Evolutionary conservation across 371 early-diverging fungal genomes (phyloP), one percentile per base, ranked within the genome.

Genomic region (Mortierella polycephala): DNA sequence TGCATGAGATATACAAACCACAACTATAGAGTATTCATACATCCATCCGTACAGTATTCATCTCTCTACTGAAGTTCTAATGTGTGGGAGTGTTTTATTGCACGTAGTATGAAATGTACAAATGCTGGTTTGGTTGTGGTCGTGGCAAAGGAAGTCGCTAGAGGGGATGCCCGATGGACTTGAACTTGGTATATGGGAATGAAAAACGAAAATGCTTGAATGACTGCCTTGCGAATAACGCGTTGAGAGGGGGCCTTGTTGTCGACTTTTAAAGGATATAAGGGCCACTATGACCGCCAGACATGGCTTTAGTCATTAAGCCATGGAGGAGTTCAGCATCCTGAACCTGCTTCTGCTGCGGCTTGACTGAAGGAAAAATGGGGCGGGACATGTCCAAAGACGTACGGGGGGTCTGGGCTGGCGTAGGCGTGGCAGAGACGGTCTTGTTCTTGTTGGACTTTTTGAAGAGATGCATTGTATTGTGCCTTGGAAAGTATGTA

Each of bases 371-470:
- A 6, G 23, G 21, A 30, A 30, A 18, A 47, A 6, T 39, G 12
- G 52, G 58, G 20, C 67, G 58, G 23, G 62, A n/a, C 45, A 16
- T 52, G 20, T 72, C 60, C 49, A 72, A 16, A 13, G 63, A 72
- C 13, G 51, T 37, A 42, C 63, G 72, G 10, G 63, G 73, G 1
- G 67, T 72, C 23, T 57, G 57, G n/a, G 37, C 58, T 9, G 67
- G 73, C 8, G 62, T 64, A 13, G 49, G 12, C 14, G 49, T 59
- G 30, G 61, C 55, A 11, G 67, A 66, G 46, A 63, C 63, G 30
- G 73, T 67, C 59, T 62, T 67, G 59, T 51, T 58, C 58, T 65
- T 58, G 66, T 50, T 56, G 56, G 62, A 56, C 45, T 54, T 58
- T 54, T 72, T 72, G 62, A 62, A 65, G 60, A 58, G 51, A 37